Conservation (phyloP, 2,329 filamentous ascomycete species). For the Ciborinia camelliae region DNA sequence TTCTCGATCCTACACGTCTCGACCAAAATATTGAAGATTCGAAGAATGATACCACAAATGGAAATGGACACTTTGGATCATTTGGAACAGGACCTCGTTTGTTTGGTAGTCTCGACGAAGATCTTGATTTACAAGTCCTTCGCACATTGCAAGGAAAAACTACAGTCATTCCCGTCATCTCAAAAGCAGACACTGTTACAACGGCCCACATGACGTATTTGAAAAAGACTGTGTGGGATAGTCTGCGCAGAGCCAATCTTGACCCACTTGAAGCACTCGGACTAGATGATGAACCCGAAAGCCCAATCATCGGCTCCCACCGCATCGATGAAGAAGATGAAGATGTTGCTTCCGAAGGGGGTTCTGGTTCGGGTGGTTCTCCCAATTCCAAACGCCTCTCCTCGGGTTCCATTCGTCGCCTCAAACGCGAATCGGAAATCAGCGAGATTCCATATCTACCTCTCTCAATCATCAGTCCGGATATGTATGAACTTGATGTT, state of each 20-base stretch:
- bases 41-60: conserved; percentile 46
- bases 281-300: conserved; percentile 68
- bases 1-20: conserved; percentile 83
- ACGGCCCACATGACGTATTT: conserved; percentile 88
- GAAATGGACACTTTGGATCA: conserved; percentile 51
- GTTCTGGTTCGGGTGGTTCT: conserved; percentile 27
- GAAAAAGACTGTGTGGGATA: conserved; percentile 87
- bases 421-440: conserved; percentile 42
- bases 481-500: conserved; percentile 77
- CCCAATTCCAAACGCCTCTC: conserved; percentile 36
- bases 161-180: conserved; percentile 90
- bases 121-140: conserved; percentile 86
- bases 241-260: conserved; percentile 77
- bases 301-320: conserved; percentile 44
- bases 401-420: conserved; percentile 36
- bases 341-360: conserved; percentile 37
- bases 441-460: conserved; percentile 70
- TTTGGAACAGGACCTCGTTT: conserved; percentile 44
- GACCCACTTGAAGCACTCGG: conserved; percentile 86
- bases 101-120: conserved; percentile 74
- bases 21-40: conserved; percentile 75
- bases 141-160: conserved; percentile 88
- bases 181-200: conserved; percentile 97
- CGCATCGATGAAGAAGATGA: conserved; percentile 57
- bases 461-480: conserved; percentile 89